Conservation (phyloP, 176 grass and related monocot species). For the Dactylis glomerata region DNA sequence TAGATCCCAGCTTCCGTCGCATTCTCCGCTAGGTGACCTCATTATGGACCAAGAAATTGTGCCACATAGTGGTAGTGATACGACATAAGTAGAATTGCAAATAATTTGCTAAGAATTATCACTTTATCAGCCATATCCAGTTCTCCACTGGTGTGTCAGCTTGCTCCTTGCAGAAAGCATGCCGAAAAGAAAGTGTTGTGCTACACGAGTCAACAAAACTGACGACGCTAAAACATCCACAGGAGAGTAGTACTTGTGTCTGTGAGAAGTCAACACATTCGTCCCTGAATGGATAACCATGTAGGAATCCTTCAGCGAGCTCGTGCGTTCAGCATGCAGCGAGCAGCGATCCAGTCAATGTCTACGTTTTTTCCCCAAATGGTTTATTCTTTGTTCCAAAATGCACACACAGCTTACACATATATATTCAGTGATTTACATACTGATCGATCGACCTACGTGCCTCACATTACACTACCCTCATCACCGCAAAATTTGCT, state of each 20-base stretch:
- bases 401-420: neutral
- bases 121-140: too few relatives aligned
- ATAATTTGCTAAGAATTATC: too few relatives aligned
- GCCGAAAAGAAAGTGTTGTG: neutral
- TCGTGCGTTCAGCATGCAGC: neutral
- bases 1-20: too few relatives aligned
- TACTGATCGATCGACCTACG: neutral
- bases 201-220: neutral
- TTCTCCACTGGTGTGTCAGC: neutral
- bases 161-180: neutral
- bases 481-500: constrained; percentile 38
- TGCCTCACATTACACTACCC: constrained; percentile 17
- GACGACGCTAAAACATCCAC: neutral
- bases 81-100: too few relatives aligned
- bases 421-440: constrained; percentile 13
- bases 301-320: neutral
- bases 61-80: too few relatives aligned
- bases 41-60: too few relatives aligned
- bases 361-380: neutral
- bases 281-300: neutral
- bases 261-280: neutral
- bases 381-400: constrained; percentile 22
- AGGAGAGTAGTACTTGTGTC: neutral
- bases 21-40: too few relatives aligned
- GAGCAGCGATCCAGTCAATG: neutral